A percentile compares a stretch with the other conserved stretches of the same genome.
phyloP scores from a whole-genome alignment of 768 basidiomycete species.

The Erythrobasidium yunnanense region DNA sequence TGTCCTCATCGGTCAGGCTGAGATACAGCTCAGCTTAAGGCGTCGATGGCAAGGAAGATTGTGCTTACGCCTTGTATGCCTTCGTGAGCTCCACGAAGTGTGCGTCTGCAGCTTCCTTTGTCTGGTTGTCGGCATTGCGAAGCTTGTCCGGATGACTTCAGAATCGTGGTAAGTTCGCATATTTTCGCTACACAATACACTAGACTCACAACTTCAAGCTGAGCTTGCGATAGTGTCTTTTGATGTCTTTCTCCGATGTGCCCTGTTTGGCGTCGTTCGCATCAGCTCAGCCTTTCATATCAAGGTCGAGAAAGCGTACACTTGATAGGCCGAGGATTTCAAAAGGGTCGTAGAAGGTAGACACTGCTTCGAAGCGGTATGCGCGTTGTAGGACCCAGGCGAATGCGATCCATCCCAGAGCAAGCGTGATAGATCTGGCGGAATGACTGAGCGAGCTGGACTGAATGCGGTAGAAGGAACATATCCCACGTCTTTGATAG shows the following conservation, averaged over 20 bases:
- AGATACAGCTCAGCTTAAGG: background rate
- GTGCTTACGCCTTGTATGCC: constrained; percentile 80
- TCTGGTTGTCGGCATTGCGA: constrained; percentile 66
- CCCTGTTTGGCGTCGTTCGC: constrained; percentile 45
- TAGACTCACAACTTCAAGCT: constrained; percentile 65
- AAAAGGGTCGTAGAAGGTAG: constrained; percentile 80
- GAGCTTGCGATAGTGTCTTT: constrained; percentile 84
- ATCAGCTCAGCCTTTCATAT: background rate
- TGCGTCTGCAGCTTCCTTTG: constrained; percentile 70
- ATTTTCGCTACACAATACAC: too few species aligned
- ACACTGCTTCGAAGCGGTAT: constrained; percentile 46
- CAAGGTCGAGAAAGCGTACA: constrained; percentile 47
- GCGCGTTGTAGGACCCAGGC: constrained; percentile 55
- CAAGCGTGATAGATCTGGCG: constrained; percentile 52
- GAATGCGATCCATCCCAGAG: constrained; percentile 64
- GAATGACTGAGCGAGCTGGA: background rate
- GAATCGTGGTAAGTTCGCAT: background rate
- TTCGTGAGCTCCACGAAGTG: constrained; percentile 89
- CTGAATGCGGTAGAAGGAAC: background rate
- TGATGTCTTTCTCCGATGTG: constrained; percentile 75
- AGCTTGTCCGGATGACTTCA: constrained; percentile 93
- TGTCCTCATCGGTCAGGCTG: constrained; percentile 81
- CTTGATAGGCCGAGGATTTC: constrained; percentile 70
- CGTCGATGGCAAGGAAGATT: background rate
- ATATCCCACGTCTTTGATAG: constrained; percentile 8